Conservation (phyloP, 352 stramenopile species). For the Pythium brachiatum region DNA sequence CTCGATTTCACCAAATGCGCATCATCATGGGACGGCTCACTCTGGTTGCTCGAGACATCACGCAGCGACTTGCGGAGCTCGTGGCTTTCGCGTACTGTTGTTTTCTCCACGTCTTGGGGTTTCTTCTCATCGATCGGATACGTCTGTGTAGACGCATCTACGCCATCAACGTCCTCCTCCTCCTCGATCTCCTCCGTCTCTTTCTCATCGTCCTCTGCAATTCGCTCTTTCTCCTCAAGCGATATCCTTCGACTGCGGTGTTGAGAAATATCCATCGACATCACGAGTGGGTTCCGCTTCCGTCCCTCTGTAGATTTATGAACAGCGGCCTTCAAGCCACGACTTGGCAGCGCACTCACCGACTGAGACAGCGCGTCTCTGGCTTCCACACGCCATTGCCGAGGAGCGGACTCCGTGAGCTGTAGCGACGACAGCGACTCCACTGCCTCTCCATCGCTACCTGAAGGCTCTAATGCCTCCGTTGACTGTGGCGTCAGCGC, state of each 20-base stretch:
- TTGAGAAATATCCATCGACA: constrained; percentile 29
- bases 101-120: neutral
- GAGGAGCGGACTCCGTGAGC: neutral
- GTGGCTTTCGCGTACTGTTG: neutral
- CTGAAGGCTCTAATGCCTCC: neutral
- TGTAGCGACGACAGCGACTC: constrained; percentile 3
- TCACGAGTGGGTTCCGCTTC: constrained; percentile 28
- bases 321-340: neutral
- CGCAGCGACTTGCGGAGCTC: neutral
- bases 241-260: too few species aligned
- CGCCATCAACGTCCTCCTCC: neutral
- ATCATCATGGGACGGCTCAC: too few species aligned
- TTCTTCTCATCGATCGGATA: neutral
- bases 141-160: neutral
- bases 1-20: too few species aligned
- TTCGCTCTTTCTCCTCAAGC: neutral
- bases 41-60: neutral
- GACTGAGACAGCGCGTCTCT: constrained; percentile 10
- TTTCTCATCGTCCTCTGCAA: neutral
- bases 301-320: neutral
- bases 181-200: constrained; percentile 9
- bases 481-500: neutral
- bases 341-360: neutral
- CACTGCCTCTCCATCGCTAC: neutral
- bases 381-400: neutral